Evolutionary conservation across 495 filamentous ascomycete genomes (phyloP).

Genomic region (Penicillium cataractarum): DNA sequence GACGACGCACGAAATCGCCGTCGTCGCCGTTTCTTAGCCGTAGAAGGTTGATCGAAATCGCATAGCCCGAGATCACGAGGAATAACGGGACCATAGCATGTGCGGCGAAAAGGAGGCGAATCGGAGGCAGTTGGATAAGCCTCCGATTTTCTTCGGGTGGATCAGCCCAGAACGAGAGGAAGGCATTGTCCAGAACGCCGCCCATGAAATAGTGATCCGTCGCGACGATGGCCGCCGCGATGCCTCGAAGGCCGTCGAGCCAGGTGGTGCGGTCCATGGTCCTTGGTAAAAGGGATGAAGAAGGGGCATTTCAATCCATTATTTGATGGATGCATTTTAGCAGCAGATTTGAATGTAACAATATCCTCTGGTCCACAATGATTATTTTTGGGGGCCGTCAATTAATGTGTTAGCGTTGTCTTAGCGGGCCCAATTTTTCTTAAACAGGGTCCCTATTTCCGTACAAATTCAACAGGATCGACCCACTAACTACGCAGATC

Average conservation of each 20-base stretch:
- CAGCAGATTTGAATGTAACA: background rate
- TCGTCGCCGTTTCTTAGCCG: conserved; percentile 12
- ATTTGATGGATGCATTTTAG: background rate
- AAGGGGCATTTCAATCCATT: background rate
- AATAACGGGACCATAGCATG: conserved; percentile 32
- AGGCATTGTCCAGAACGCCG: conserved; percentile 17
- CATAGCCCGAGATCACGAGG: conserved; percentile 33
- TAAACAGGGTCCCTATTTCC: background rate
- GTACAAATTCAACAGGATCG: background rate
- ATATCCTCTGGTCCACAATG: background rate
- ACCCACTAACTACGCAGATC: background rate
- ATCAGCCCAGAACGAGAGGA: conserved; percentile 28
- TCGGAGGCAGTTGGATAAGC: conserved; percentile 28
- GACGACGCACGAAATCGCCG: conserved; percentile 16
- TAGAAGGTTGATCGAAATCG: conserved; percentile 29
- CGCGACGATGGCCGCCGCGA: conserved; percentile 27
- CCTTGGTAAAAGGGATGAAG: background rate
- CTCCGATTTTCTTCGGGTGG: conserved; percentile 26
- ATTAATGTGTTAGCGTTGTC: background rate
- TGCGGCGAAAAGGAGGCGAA: conserved; percentile 27
- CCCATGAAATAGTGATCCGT: conserved; percentile 26
- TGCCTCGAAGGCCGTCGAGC: conserved; percentile 35
- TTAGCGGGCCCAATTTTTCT: background rate
- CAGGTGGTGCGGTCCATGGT: conserved; percentile 30
- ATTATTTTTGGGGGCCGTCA: conserved; percentile 1